These are phyloP conservation scores for Volvox reticuliferus DNA, from an alignment of 139 green algal genomes.

Conservation along the genomic window DNA sequence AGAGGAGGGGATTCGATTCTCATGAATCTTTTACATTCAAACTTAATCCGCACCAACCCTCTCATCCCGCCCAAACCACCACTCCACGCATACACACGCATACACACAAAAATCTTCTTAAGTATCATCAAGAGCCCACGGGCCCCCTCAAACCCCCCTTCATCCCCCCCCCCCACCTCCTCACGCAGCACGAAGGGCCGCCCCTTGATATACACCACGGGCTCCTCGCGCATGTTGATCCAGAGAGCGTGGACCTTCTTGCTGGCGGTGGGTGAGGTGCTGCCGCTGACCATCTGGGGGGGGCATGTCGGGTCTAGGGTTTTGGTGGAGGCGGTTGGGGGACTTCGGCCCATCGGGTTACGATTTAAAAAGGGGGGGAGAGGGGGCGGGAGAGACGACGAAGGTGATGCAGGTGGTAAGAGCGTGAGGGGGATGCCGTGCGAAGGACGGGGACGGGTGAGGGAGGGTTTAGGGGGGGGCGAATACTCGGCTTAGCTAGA, in stretches of 20 bases:
- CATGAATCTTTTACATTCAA: too few relatives aligned
- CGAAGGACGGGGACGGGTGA: neutral
- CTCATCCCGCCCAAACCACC: too few relatives aligned
- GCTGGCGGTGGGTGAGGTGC: conserved; percentile 42
- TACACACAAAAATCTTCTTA: too few relatives aligned
- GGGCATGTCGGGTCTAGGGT: too few relatives aligned
- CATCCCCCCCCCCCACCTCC: conserved; percentile 62
- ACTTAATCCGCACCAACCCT: too few relatives aligned
- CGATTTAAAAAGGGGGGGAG: neutral
- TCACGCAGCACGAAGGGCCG: conserved; percentile 94
- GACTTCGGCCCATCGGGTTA: too few relatives aligned
- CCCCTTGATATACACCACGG: conserved; percentile 95
- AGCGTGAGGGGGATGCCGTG: neutral
- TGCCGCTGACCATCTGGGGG: conserved; percentile 43
- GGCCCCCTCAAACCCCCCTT: neutral
- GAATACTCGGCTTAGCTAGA: too few relatives aligned
- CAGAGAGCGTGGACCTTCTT: conserved; percentile 77
- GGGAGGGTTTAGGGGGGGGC: neutral
- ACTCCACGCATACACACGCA: too few relatives aligned
- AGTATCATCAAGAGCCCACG: too few relatives aligned
- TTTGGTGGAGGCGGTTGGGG: too few relatives aligned
- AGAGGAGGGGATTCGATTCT: neutral
- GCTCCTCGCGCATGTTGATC: conserved; percentile 98
- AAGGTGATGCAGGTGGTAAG: neutral
- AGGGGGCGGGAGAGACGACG: neutral